Base-by-base conservation (phyloP, 257 asterid species). In the Primulina eburnea region DNA sequence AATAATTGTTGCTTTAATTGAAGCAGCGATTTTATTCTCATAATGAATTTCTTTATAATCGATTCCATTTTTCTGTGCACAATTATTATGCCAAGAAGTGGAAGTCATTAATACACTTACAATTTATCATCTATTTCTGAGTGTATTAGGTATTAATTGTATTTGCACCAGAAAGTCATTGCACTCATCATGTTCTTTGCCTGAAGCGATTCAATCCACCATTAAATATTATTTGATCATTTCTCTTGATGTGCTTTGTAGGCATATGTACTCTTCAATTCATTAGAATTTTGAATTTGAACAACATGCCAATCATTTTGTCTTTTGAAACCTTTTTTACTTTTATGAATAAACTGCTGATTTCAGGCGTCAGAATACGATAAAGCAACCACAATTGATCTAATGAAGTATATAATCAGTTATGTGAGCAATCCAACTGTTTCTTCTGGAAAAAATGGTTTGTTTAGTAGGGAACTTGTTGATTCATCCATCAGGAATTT, bases 371-470 rank as follows among this genome's bases (percentile, higher is more conserved):
- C 82, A 52, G 91, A 84, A 74, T 66, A 60, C 53, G 90, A 80
- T 67, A 73, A 76, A 52, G 88, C 88, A 60, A 67, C 69, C 58
- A 81, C 86, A 17, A 67, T 84, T 79, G 99, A 93, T 79, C 79
- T 93, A 50, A 87, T 90, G 97, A 93, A 93, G 85, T 93, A 93
- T 64, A 81, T 93, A 79, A 76, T 93, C 34, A 89, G 96, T 81
- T 90, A 93, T 69, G 92, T 92, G 18, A 86, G 96, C 87, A 90
- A 89, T 76, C 89, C 92, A 5, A 47, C 85, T 73, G 72, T 75
- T 59, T 83, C 92, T 68, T 79, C 84, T 2, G 85, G 78, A 64
- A 77, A 78, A 50, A 86, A 76, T 73, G 87, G 85, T 62, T 77
- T 87, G 30, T 90, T 79, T 77, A 85, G 92, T 77, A 87, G 85